Evolutionary conservation across 148 eudicot species (phyloP).

Genomic region (Bassia scoparia): DNA sequence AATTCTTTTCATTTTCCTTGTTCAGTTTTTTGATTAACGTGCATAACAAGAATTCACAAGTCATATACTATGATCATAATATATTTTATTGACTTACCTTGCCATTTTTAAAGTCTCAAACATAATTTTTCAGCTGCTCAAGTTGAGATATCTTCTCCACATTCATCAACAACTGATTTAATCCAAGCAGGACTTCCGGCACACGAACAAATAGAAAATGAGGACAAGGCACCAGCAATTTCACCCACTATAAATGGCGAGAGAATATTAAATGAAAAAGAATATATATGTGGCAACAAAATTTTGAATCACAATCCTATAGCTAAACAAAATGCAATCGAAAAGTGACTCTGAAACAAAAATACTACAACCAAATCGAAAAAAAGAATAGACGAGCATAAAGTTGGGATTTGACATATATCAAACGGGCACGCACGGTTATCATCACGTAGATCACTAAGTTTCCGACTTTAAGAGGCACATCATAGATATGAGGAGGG

Average conservation of each 20-base stretch:
- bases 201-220: conserved; percentile 19
- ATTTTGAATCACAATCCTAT: not conserved
- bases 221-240: not conserved
- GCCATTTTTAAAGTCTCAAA: conserved; percentile 92
- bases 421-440: conserved; percentile 75
- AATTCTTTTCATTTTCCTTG: too few relatives aligned
- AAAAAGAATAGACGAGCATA: not conserved
- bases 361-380: not conserved
- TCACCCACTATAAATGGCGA: not conserved
- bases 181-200: conserved; percentile 99
- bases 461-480: conserved; percentile 61
- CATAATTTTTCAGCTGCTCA: conserved; percentile 83
- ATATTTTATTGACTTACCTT: conserved; percentile 44
- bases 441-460: conserved; percentile 85
- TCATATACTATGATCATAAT: not conserved
- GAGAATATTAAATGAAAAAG: not conserved
- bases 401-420: not conserved
- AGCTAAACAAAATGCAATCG: not conserved
- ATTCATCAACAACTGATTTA: conserved; percentile 84
- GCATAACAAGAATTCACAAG: too few relatives aligned
- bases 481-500: conserved; percentile 43
- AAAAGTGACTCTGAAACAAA: not conserved
- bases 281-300: not conserved
- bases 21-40: conserved; percentile 72
- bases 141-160: conserved; percentile 80